Percentiles rank a stretch among this genome's conserved stretches.
Conservation (phyloP, 2,329 filamentous ascomycete genomes). For the Septoria linicola region DNA sequence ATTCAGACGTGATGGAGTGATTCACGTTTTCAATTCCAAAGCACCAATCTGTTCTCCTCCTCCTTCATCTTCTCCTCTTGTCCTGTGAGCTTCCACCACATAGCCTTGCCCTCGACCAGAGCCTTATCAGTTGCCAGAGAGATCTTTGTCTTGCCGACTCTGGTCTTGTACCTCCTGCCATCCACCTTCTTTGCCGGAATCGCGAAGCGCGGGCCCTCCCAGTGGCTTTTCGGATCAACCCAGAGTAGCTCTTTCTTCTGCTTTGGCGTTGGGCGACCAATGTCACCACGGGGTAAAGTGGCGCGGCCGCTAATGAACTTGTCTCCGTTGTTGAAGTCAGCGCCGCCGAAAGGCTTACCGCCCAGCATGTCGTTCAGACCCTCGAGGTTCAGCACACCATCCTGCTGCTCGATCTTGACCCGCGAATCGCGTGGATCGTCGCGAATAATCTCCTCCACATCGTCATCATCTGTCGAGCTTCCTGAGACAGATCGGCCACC, state of each 20-base stretch:
- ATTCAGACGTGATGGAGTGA: too few relatives aligned
- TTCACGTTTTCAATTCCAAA: too few relatives aligned
- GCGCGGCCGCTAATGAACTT: too few relatives aligned
- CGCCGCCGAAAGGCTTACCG: too few relatives aligned
- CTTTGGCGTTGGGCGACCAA: not conserved
- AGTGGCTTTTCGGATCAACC: slow-evolving; percentile 4
- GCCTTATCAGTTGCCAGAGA: slow-evolving; percentile 7
- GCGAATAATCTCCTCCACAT: not conserved
- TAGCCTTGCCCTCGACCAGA: slow-evolving; percentile 3
- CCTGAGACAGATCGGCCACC: not conserved
- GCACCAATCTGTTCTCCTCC: not conserved
- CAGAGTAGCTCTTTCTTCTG: slow-evolving; percentile 1
- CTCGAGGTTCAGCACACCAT: too few relatives aligned
- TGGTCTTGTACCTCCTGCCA: not conserved
- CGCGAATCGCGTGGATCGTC: not conserved
- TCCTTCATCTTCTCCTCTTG: too few relatives aligned
- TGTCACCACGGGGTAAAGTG: too few relatives aligned
- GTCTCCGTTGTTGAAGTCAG: too few relatives aligned
- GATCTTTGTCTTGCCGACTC: slow-evolving; percentile 6
- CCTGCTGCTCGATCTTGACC: not conserved
- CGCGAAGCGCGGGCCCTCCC: slow-evolving; percentile 1
- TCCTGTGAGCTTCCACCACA: slow-evolving; percentile 4
- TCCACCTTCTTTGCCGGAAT: slow-evolving; percentile 7
- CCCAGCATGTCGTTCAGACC: too few relatives aligned
- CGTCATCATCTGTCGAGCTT: not conserved